A percentile compares a stretch with the other conserved stretches of the same genome.
phyloP scores from a whole-genome alignment of 108 stramenopile genomes.

The Nitzschia palea region DNA sequence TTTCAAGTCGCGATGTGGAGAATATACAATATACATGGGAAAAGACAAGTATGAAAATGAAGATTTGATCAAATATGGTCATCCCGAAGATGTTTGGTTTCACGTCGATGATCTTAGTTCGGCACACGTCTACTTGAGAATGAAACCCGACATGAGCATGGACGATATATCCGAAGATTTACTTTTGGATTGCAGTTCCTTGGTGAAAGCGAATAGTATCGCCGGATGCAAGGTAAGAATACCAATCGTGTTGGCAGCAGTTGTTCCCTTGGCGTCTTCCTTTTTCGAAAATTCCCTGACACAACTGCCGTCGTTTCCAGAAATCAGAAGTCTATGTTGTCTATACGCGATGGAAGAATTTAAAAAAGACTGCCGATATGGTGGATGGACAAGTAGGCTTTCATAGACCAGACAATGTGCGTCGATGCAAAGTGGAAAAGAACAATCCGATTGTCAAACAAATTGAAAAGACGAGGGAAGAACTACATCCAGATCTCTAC shows the following conservation, averaged over 20 bases:
- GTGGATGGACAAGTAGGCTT: slow-evolving; percentile 80
- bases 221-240: slow-evolving; percentile 69
- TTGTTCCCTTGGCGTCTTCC: no score
- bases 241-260: no score
- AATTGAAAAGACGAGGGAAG: slow-evolving; percentile 73
- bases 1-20: slow-evolving; percentile 68
- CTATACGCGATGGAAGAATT: slow-evolving; percentile 87
- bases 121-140: slow-evolving; percentile 98
- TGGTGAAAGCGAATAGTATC: slow-evolving; percentile 86
- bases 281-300: neutral
- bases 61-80: slow-evolving; percentile 96
- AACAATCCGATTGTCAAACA: slow-evolving; percentile 69
- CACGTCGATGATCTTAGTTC: slow-evolving; percentile 95
- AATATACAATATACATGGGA: slow-evolving; percentile 85
- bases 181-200: slow-evolving; percentile 64
- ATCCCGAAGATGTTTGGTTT: slow-evolving; percentile 59
- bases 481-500: slow-evolving; percentile 61
- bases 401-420: slow-evolving; percentile 85
- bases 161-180: slow-evolving; percentile 81
- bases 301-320: neutral
- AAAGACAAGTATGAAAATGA: slow-evolving; percentile 97
- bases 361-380: slow-evolving; percentile 74
- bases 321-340: slow-evolving; percentile 71
- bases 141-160: slow-evolving; percentile 83
- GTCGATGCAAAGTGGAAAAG: slow-evolving; percentile 67